phyloP scores from a whole-genome alignment of 2,329 filamentous ascomycete species.

The Knufia petricola region DNA sequence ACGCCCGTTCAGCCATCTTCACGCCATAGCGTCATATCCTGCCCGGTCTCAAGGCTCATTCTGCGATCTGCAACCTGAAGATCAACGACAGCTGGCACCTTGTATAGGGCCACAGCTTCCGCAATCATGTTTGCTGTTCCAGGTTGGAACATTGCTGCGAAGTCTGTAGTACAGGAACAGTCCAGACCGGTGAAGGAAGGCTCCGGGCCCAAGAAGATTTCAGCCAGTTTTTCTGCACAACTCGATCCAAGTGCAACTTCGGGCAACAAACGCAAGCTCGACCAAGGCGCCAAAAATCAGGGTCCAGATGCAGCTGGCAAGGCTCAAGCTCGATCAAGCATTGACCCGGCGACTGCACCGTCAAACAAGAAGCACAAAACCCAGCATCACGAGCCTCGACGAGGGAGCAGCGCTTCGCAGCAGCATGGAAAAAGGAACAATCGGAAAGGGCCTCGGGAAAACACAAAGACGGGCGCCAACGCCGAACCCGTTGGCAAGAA shows the following conservation, averaged over 20 bases:
- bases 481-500: neutral
- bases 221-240: neutral
- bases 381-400: neutral
- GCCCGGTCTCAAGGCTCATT: neutral
- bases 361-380: conserved; percentile 4
- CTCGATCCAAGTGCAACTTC: conserved; percentile 23
- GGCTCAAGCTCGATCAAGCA: neutral
- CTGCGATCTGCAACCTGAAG: neutral
- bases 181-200: conserved; percentile 34
- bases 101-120: neutral
- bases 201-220: conserved; percentile 14
- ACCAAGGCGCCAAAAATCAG: conserved; percentile 2
- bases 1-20: neutral
- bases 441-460: neutral
- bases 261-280: conserved; percentile 44
- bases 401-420: neutral
- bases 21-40: neutral
- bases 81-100: neutral
- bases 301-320: neutral
- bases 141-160: conserved; percentile 69
- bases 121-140: conserved; percentile 72
- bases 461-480: neutral
- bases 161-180: conserved; percentile 46
- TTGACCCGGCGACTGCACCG: neutral
- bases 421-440: neutral